phyloP scores from a whole-genome alignment of 495 filamentous ascomycete species.

The Recurvomyces mirabilis region DNA sequence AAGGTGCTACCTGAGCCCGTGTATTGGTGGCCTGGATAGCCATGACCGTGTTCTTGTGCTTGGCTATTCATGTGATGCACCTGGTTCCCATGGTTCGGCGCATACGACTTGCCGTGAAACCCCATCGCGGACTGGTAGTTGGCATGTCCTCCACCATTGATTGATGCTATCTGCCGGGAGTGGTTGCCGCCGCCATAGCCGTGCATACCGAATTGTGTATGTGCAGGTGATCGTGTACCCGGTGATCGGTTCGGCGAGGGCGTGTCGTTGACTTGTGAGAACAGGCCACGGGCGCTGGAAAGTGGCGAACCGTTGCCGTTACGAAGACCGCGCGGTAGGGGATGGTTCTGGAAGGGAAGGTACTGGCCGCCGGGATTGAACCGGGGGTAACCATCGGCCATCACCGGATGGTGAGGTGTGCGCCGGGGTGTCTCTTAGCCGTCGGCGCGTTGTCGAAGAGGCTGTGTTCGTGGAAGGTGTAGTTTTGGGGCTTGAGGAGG shows the following conservation, averaged over 20 bases:
- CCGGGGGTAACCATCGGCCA: conserved; percentile 76
- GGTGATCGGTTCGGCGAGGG: conserved; percentile 62
- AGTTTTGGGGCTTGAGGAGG: no score
- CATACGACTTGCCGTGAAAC: conserved; percentile 52
- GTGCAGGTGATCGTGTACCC: conserved; percentile 52
- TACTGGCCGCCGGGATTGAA: conserved; percentile 62
- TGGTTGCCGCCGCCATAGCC: no score
- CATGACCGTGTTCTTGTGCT: conserved; percentile 56
- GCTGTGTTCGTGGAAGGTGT: no score
- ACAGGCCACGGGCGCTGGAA: conserved; percentile 29
- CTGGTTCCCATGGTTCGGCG: conserved; percentile 28
- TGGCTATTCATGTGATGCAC: conserved; percentile 61
- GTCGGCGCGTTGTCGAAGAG: neutral
- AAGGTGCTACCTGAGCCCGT: conserved; percentile 66
- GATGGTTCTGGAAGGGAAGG: conserved; percentile 46
- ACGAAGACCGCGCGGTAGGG: conserved; percentile 39
- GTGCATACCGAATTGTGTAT: no score
- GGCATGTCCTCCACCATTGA: conserved; percentile 54
- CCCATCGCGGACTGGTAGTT: conserved; percentile 54
- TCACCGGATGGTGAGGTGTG: conserved; percentile 31
- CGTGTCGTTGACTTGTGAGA: conserved; percentile 43
- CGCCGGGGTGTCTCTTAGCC: neutral
- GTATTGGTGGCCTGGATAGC: conserved; percentile 58
- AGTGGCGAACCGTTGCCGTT: conserved; percentile 48
- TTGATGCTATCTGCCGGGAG: conserved; percentile 69